phyloP scores from a whole-genome alignment of 192 early-diverging fungal species.

The Backusella liffmaniae region DNA sequence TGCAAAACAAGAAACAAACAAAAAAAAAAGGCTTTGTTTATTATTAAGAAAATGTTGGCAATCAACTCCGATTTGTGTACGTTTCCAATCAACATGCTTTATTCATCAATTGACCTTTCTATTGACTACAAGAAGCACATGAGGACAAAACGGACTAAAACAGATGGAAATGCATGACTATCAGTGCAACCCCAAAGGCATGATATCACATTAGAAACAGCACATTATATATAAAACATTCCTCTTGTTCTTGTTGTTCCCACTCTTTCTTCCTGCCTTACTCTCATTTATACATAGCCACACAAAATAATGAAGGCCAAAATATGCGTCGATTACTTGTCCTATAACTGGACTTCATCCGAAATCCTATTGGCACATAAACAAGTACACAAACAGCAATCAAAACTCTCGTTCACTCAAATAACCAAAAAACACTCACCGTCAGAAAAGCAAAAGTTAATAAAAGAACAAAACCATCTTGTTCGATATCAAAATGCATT shows the following conservation, averaged over 20 bases:
- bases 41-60: background rate
- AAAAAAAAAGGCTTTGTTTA: background rate
- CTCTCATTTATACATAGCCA: background rate
- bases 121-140: background rate
- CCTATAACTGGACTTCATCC: conserved; percentile 16
- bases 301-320: conserved; percentile 12
- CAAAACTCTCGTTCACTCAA: background rate
- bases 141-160: background rate
- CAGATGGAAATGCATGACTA: background rate
- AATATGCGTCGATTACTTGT: conserved; percentile 29
- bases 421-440: background rate
- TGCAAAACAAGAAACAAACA: background rate
- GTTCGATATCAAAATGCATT: conserved; percentile 35
- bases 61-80: background rate
- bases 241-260: background rate
- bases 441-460: background rate
- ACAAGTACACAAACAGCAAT: conserved; percentile 10
- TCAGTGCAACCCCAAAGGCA: background rate
- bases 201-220: background rate
- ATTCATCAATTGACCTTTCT: no score
- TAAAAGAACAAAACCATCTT: conserved; percentile 20
- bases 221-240: background rate
- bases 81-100: no score
- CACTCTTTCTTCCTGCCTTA: background rate
- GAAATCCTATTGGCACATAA: conserved; percentile 17